Evolutionary conservation across 1,284 basidiomycete genomes (phyloP).

Genomic region (Trichosporon sp.): DNA sequence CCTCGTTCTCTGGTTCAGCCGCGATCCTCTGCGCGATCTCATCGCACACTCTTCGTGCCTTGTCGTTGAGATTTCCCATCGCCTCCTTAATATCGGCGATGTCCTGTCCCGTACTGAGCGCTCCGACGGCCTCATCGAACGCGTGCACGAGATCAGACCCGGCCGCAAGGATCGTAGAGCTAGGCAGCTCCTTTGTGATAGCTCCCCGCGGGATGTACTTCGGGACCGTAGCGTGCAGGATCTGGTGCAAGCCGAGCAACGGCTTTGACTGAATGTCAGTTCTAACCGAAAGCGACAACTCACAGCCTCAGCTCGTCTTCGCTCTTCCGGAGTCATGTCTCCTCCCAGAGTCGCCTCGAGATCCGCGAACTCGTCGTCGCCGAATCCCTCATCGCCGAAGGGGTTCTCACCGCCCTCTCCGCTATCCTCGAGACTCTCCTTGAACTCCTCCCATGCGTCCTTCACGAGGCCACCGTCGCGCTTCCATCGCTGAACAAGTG

Average conservation of each 20-base stretch:
- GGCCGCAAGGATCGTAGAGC: neutral
- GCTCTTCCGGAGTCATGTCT: constrained; percentile 26
- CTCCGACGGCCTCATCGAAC: constrained; percentile 20
- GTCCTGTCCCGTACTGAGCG: constrained; percentile 38
- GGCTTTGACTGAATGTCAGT: constrained; percentile 31
- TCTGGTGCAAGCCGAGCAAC: constrained; percentile 34
- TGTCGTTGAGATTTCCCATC: constrained; percentile 16
- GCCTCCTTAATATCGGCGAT: constrained; percentile 27
- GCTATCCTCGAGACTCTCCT: constrained; percentile 34
- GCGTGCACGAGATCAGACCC: constrained; percentile 3
- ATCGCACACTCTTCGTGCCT: constrained; percentile 15
- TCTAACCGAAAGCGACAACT: constrained; percentile 9
- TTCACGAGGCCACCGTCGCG: constrained; percentile 30
- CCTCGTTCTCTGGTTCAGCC: neutral
- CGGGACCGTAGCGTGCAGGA: constrained; percentile 35
- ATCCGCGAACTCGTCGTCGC: constrained; percentile 34
- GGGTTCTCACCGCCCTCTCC: constrained; percentile 18
- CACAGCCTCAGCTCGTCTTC: constrained; percentile 30
- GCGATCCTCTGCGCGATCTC: constrained; percentile 4
- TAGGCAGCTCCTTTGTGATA: neutral
- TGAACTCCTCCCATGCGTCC: constrained; percentile 45
- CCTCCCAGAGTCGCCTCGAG: constrained; percentile 29
- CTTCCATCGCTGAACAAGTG: constrained; percentile 30
- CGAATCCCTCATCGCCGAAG: constrained; percentile 17
- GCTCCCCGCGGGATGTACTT: constrained; percentile 28